These are phyloP conservation scores for Penicillium cosmopolitanum DNA, from an alignment of 495 filamentous ascomycete species.

Conservation along the genomic window DNA sequence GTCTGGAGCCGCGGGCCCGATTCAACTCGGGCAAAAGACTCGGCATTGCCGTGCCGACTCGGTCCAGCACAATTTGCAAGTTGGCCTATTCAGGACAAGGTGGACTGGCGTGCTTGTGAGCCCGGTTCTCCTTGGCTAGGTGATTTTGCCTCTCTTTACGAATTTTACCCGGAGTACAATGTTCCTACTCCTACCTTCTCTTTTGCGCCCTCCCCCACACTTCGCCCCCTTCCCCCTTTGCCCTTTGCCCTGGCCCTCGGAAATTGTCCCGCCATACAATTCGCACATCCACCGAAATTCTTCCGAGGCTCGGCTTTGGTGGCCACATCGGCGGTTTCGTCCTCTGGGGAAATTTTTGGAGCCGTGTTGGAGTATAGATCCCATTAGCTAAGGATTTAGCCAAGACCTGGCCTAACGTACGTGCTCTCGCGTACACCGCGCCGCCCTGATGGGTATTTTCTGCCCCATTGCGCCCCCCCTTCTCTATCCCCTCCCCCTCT, in stretches of 20 bases:
- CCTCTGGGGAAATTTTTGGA: constrained; percentile 3
- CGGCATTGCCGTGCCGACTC: constrained; percentile 32
- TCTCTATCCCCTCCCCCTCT: background rate
- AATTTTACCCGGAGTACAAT: too few species aligned
- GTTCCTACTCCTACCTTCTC: constrained; percentile 1
- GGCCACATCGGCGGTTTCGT: constrained; percentile 6
- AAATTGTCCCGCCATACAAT: constrained; percentile 3
- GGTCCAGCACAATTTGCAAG: background rate
- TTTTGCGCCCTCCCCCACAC: constrained; percentile 15
- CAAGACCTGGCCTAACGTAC: background rate
- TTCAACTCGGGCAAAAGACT: constrained; percentile 17
- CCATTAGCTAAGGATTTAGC: background rate
- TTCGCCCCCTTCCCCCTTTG: constrained; percentile 3
- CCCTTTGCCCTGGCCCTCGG: constrained; percentile 4
- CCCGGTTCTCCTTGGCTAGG: constrained; percentile 12
- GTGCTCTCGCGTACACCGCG: background rate
- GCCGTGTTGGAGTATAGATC: constrained; percentile 2
- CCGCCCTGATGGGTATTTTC: background rate
- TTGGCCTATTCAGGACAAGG: constrained; percentile 3
- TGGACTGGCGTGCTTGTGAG: constrained; percentile 19
- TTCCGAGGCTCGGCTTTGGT: constrained; percentile 23
- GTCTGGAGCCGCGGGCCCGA: constrained; percentile 24
- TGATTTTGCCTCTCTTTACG: constrained; percentile 1
- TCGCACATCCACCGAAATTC: constrained; percentile 18
- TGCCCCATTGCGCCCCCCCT: background rate